phyloP scores from a whole-genome alignment of 441 rosid genomes.

The Rhodomyrtus psidioides region DNA sequence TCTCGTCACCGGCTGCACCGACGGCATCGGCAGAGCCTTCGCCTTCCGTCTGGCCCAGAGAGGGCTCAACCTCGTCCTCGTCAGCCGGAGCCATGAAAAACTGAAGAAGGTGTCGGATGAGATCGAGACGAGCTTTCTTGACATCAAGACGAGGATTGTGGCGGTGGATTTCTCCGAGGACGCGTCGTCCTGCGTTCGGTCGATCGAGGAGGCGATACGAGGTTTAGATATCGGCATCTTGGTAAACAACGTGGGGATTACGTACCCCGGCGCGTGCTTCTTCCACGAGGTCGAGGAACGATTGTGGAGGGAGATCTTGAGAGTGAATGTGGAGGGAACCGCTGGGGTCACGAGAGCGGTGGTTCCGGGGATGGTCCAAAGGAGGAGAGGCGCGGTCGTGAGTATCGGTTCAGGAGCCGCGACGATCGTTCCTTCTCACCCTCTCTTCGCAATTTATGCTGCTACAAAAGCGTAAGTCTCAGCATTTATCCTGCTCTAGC shows the following conservation, averaged over 20 bases:
- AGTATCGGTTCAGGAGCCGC: slow-evolving; percentile 85
- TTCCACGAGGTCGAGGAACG: slow-evolving; percentile 74
- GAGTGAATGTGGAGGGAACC: slow-evolving; percentile 60
- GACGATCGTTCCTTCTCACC: slow-evolving; percentile 83
- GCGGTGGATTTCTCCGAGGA: slow-evolving; percentile 43
- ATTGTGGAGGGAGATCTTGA: slow-evolving; percentile 49
- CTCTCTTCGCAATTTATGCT: slow-evolving; percentile 72
- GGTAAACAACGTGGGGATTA: slow-evolving; percentile 73
- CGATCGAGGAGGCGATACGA: slow-evolving; percentile 35
- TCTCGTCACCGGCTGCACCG: slow-evolving; percentile 69
- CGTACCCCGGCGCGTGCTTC: slow-evolving; percentile 62
- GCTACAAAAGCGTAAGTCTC: slow-evolving; percentile 86
- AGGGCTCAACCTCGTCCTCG: slow-evolving; percentile 61
- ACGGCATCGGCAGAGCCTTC: slow-evolving; percentile 74
- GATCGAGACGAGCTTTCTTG: slow-evolving; percentile 26
- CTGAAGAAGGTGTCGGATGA: slow-evolving; percentile 31
- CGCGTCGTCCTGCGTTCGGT: slow-evolving; percentile 5
- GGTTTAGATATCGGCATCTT: slow-evolving; percentile 61
- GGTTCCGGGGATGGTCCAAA: slow-evolving; percentile 43
- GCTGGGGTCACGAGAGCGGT: slow-evolving; percentile 52
- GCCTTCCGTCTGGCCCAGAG: slow-evolving; percentile 44
- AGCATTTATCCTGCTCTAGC: background rate
- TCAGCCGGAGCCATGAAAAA: slow-evolving; percentile 47
- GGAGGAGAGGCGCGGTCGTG: slow-evolving; percentile 70
- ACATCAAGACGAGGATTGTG: slow-evolving; percentile 29